Base-by-base conservation (phyloP, 202 grass and related monocot genomes). In the Panicum virgatum region DNA sequence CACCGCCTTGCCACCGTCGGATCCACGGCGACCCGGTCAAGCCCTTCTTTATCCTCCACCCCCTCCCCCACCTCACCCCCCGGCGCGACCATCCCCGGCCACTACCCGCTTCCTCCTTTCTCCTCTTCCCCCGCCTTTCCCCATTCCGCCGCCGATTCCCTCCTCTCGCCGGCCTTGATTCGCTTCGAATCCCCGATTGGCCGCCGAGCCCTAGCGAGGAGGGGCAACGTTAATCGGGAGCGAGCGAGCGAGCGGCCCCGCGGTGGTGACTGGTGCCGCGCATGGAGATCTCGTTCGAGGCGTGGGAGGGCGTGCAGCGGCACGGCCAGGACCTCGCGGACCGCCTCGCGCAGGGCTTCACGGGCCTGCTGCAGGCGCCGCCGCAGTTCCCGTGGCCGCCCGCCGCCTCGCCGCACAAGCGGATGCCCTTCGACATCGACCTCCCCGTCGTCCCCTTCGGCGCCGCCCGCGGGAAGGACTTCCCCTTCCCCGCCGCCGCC, bases 231-330 rank as follows among this genome's bases (percentile, higher is more conserved):
- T 26, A 12, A 26, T 57, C 13, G 56, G 23, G 8, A 54, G 7
- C 32, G 29, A 30, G 29, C 29, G 29, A 30, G 29, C 29, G 32
- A 34, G 32, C 52, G 20, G 45, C 45, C 10, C 44, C 63, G 25
- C 15, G 10, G n/a, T 60, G 19, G 66, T 70, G 66, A 27, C 46
- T 3, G 47, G 10, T 47, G 37, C 12, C 19, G 12, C 64, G 54
- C 52, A 88, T 95, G 90, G 96, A 98, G 96, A 90, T 91, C 83
- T 93, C 96, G 14, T 90, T 98, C 80, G 96, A 92, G 76, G 85
- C 96, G 3, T 98, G 96, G 96, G 96, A 98, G 90, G 96, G 94
- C 56, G 86, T 98, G 80, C 96, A 98, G 89, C 96, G 92, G 44
- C 96, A 98, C 27, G 96, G 96, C 62, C 92, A 93, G 73, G 96